A percentile compares a stretch with the other conserved stretches of the same genome.
These are phyloP conservation scores for Pilasporangium apinafurcum DNA, from an alignment of 352 stramenopile genomes.

Conservation along the genomic window DNA sequence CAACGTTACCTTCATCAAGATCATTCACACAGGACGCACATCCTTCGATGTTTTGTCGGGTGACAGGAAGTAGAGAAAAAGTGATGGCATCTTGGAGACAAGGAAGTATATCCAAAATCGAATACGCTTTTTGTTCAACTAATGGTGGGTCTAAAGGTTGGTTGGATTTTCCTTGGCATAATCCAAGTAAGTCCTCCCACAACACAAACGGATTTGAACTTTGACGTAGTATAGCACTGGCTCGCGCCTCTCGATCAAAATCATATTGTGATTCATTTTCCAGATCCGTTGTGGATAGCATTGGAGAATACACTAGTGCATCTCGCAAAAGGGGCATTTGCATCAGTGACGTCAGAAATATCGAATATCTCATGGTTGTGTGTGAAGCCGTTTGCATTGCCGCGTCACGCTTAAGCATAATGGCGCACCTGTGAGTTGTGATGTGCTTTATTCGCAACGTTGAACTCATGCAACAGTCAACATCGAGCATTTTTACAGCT, in stretches of 20 bases:
- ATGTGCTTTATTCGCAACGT: no score
- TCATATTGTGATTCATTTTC: constrained; percentile 1
- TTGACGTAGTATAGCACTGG: neutral
- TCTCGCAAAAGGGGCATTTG: neutral
- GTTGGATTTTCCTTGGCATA: no score
- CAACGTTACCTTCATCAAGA: neutral
- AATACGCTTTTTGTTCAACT: neutral
- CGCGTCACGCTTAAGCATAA: no score
- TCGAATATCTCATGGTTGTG: no score
- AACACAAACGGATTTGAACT: constrained; percentile 2
- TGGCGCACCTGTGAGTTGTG: no score
- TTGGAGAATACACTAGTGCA: constrained; percentile 1
- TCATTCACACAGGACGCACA: no score
- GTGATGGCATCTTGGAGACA: neutral
- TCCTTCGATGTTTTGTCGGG: no score
- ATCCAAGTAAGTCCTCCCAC: neutral
- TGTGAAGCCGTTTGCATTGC: no score
- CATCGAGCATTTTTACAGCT: no score
- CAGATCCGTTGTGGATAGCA: constrained; percentile 1
- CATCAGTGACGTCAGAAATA: constrained; percentile 1
- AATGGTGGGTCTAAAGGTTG: no score
- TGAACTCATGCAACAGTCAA: no score
- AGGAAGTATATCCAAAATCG: constrained; percentile 4
- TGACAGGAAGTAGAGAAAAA: no score
- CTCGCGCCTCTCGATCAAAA: constrained; percentile 2